phyloP scores from a whole-genome alignment of 2,329 filamentous ascomycete genomes.

The Colletotrichum sublineola region DNA sequence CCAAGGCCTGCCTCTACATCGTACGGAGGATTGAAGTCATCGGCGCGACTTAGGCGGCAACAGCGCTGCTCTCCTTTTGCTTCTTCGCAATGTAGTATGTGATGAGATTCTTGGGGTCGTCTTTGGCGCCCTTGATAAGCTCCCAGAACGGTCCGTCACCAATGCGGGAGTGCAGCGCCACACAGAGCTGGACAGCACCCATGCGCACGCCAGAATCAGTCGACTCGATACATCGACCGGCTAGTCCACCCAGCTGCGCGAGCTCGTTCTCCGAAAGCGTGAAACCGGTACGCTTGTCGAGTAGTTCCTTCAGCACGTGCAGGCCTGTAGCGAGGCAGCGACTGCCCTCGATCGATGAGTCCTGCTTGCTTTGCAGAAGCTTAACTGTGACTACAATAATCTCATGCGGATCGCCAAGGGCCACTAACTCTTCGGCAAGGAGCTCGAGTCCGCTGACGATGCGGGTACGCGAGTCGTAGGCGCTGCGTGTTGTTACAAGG shows the following conservation, averaged over 20 bases:
- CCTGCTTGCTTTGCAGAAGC: constrained; percentile 61
- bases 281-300: constrained; percentile 64
- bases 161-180: constrained; percentile 75
- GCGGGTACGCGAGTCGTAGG: constrained; percentile 77
- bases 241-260: constrained; percentile 63
- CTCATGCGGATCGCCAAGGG: constrained; percentile 73
- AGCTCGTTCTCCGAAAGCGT: constrained; percentile 66
- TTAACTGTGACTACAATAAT: constrained; percentile 68
- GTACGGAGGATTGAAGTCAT: neutral
- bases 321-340: constrained; percentile 73
- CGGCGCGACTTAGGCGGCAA: constrained; percentile 15
- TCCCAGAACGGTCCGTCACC: constrained; percentile 77
- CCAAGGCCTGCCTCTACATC: neutral
- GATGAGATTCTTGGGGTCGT: constrained; percentile 81
- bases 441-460: constrained; percentile 81
- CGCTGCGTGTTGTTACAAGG: constrained; percentile 73
- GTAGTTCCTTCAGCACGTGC: constrained; percentile 71
- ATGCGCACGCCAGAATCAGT: constrained; percentile 74
- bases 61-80: constrained; percentile 64
- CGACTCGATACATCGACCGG: constrained; percentile 71
- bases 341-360: constrained; percentile 59
- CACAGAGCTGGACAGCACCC: constrained; percentile 84
- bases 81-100: constrained; percentile 85
- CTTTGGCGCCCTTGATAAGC: constrained; percentile 72
- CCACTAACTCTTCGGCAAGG: constrained; percentile 78